Evolutionary conservation across 2,329 filamentous ascomycete genomes (phyloP).

Genomic region (Escovopsis weberi): DNA sequence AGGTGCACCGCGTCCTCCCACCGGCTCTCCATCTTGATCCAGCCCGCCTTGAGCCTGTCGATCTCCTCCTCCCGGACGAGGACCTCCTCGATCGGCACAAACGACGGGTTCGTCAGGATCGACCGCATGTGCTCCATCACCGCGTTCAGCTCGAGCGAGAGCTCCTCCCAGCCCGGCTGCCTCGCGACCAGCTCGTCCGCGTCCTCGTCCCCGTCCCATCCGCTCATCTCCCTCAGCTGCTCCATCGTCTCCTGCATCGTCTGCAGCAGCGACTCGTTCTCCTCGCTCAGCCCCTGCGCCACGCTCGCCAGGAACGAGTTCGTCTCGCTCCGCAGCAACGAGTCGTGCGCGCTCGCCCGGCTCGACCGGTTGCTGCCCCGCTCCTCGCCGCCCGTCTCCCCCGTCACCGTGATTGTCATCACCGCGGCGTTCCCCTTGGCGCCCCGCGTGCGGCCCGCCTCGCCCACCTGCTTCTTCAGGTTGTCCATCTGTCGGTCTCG

Average conservation of each 20-base stretch:
- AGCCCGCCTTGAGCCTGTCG: constrained; percentile 62
- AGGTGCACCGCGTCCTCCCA: constrained; percentile 83
- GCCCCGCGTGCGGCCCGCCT: constrained; percentile 49
- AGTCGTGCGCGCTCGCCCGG: constrained; percentile 27
- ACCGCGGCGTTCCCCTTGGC: constrained; percentile 39
- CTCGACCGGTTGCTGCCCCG: constrained; percentile 5
- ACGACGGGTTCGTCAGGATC: constrained; percentile 87
- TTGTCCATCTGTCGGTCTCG: constrained; percentile 79
- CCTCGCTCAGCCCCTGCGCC: constrained; percentile 71
- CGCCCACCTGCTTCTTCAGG: constrained; percentile 73
- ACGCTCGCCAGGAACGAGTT: constrained; percentile 81
- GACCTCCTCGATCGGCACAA: constrained; percentile 89
- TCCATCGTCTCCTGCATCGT: constrained; percentile 58
- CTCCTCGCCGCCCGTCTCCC: constrained; percentile 33
- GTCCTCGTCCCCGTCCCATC: constrained; percentile 27
- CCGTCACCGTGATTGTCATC: constrained; percentile 41
- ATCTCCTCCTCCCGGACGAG: constrained; percentile 90
- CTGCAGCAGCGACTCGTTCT: constrained; percentile 70
- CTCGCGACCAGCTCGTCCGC: constrained; percentile 11
- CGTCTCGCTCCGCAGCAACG: constrained; percentile 62
- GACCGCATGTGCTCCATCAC: constrained; percentile 70
- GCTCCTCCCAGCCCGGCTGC: constrained; percentile 40
- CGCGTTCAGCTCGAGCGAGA: constrained; percentile 59
- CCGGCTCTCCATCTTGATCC: constrained; percentile 83
- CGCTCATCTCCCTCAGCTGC: constrained; percentile 56